phyloP scores from a whole-genome alignment of 1,284 basidiomycete species.

The Sporisorium sorghi region DNA sequence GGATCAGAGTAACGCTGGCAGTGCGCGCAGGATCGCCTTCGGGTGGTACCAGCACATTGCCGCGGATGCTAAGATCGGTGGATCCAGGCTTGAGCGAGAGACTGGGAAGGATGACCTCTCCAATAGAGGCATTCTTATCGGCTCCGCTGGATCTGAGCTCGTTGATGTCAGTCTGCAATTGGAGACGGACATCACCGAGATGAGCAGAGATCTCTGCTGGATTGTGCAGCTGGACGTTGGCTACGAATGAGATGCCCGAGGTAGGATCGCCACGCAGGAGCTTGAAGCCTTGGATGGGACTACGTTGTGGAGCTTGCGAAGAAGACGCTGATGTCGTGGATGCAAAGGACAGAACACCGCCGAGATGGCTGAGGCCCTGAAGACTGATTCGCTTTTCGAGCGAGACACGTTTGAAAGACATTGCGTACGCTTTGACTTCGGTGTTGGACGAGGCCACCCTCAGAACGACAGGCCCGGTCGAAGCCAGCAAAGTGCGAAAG shows the following conservation, averaged over 20 bases:
- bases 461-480: conserved; percentile 14
- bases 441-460: conserved; percentile 29
- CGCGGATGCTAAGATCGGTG: conserved; percentile 10
- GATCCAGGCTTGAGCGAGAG: conserved; percentile 34
- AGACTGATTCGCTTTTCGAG: conserved; percentile 49
- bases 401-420: conserved; percentile 47
- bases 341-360: conserved; percentile 39
- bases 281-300: conserved; percentile 37
- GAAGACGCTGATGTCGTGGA: conserved; percentile 1
- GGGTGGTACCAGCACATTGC: conserved; percentile 21
- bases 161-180: conserved; percentile 35
- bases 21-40: conserved; percentile 17
- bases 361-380: conserved; percentile 45
- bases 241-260: conserved; percentile 46
- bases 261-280: conserved; percentile 45
- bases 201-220: conserved; percentile 32
- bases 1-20: conserved; percentile 37
- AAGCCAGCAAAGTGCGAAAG: conserved; percentile 24
- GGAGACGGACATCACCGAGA: conserved; percentile 31
- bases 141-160: conserved; percentile 20
- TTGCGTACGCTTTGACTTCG: conserved; percentile 56
- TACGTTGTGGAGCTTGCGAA: conserved; percentile 7
- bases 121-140: conserved; percentile 32
- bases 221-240: conserved; percentile 43
- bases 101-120: conserved; percentile 29